Evolutionary conservation across 2,329 filamentous ascomycete genomes (phyloP), one percentile per base, ranked within the genome.

Genomic region (Alternaria triticimaculans): DNA sequence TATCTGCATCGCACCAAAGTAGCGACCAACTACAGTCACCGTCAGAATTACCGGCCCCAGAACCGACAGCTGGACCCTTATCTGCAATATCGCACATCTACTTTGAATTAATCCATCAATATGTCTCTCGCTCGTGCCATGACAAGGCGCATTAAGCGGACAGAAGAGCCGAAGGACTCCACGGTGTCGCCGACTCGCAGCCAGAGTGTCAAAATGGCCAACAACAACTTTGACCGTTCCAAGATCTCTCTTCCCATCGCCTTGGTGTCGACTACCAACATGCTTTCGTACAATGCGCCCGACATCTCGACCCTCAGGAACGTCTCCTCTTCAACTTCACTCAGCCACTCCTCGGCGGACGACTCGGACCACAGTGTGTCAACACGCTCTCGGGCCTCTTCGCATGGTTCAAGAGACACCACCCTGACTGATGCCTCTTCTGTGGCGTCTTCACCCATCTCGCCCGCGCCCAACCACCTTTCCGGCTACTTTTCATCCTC

Each of bases 221-320:
- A 70, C 70, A 68, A 81, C 76, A 80, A 85, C 75, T 80, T 84
- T 58, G 83, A 89, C 70, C 87, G 90, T 63, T 80, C 86, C 78
- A 90, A 94, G 83, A 99, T 99, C 78, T 99, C 96, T 1, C 88
- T 87, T 4, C 96, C 96, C 0, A 87, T 97, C 57, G 90, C 94
- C 80, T 87, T 99, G 67, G 85, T 97, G 53, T 96, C 96, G 63
- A 97, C 95, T 6, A 98, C 96, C 72, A 99, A 98, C 81, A 93
- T 96, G 87, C 90, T 97, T 58, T 94, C 93, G 8, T 97, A 97
- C 86, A 95, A 95, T 77, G 94, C 96, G 10, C 95, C 95, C 55
- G 92, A 97, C 77, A 89, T 97, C 66, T 83, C 84, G 48, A 80
- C 75, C 54, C 63, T 73, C 56, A 57, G 69, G 41, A 75, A 80